Base-by-base conservation (phyloP, 805 yeast species). In the Dipodascopsis tothii region DNA sequence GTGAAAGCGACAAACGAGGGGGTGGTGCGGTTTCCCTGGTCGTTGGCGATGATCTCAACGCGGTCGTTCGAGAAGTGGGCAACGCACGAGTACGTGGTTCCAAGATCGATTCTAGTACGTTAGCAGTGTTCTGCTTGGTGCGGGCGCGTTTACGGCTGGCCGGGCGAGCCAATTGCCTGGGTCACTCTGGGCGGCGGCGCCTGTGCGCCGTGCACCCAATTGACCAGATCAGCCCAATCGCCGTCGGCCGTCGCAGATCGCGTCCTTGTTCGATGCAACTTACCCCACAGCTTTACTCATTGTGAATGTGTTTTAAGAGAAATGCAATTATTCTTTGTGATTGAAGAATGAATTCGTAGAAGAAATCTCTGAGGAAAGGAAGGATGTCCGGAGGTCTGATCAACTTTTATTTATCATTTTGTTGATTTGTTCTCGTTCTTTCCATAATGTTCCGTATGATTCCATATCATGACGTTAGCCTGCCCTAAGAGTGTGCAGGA, bases 21-120 rank as follows among this genome's bases (percentile, higher is more conserved):
- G 17, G 96, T 88, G 51, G 95, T 90, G 75, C 96, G 84, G 77
- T 90, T 88, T 74, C 97, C 97, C 73, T 90, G 96, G 68, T 88
- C 96, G 64, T 88, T 88, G 60, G 96, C 96, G 61, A 88, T 79
- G 62, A 88, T 88, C 63, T 90, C 96, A 48, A 88, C 96, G 60
- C 94, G 74, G 63, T 84, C 94, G 59, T 83, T 82, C 40, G 81
- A 66, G 66, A 75, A 79, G 67, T 77, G 87, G 61, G 95, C 97
- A 51, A 90, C 97, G 78, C 96, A 88, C 9, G 96, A 88, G 77
- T 88, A 88, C 4, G 97, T 88, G 54, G 97, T 88, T 65, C 96
- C 96, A 73, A 87, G 81, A 76, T 86, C 95, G 69, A 86, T 86
- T 70, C 95, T 87, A 37, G 30, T 25, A 25, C 14, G 14, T 25